A percentile compares a stretch with the other conserved stretches of the same genome.
Evolutionary conservation across 169 alveolate genomes (phyloP).

Genomic region (Cystoisospora suis): DNA sequence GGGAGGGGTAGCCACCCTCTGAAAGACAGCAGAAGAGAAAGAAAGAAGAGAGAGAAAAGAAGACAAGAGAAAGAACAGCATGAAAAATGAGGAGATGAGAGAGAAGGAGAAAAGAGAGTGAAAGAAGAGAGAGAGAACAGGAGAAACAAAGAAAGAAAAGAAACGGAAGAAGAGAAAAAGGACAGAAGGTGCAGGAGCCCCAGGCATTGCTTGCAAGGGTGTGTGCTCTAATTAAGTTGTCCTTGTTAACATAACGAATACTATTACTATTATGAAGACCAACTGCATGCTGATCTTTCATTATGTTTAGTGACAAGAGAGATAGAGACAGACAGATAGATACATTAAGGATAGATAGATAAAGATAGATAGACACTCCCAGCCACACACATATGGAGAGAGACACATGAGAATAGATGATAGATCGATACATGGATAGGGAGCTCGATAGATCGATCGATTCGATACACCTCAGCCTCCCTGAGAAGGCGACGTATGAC

Average conservation of each 20-base stretch:
- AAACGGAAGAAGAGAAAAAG: not conserved
- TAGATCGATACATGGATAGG: not conserved
- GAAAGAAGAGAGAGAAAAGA: not conserved
- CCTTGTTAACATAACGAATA: not conserved
- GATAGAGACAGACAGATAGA: not conserved
- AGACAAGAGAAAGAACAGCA: not conserved
- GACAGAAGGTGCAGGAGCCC: not conserved
- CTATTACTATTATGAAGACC: not conserved
- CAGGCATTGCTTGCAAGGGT: not conserved
- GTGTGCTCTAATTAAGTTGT: not conserved
- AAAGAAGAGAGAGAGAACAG: not conserved
- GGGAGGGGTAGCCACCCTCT: slow-evolving; percentile 52
- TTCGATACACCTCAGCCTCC: no score
- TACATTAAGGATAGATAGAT: not conserved
- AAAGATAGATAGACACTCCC: not conserved
- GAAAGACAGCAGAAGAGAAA: not conserved
- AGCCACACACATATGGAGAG: not conserved
- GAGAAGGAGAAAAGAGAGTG: not conserved
- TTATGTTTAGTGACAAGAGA: not conserved
- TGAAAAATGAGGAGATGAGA: not conserved
- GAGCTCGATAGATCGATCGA: not conserved
- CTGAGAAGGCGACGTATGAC: no score
- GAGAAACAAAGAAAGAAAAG: not conserved
- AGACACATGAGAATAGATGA: not conserved
- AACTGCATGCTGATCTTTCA: not conserved